These are phyloP conservation scores for Stevia rebaudiana DNA, from an alignment of 140 eudicot species.

Conservation along the genomic window DNA sequence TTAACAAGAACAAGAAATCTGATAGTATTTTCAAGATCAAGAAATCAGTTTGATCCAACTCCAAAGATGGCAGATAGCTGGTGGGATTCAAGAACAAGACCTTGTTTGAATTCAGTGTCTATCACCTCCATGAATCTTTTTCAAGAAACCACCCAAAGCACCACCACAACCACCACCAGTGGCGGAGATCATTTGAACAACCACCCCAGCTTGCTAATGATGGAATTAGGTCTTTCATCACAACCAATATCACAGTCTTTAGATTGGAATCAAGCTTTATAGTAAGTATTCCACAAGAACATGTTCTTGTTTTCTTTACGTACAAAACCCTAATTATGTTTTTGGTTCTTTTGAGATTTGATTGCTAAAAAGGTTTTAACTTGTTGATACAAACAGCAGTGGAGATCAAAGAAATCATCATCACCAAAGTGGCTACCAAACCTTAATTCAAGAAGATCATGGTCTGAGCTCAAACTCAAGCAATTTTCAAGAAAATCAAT, in stretches of 20 bases:
- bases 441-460: slow-evolving; percentile 56
- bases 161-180: slow-evolving; percentile 23
- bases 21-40: slow-evolving; percentile 19
- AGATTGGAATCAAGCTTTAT: slow-evolving; percentile 76
- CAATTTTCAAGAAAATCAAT: slow-evolving; percentile 40
- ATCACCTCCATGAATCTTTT: slow-evolving; percentile 35
- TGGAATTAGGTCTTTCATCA: slow-evolving; percentile 81
- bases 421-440: slow-evolving; percentile 48
- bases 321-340: slow-evolving; percentile 20
- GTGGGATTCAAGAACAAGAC: slow-evolving; percentile 65
- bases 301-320: slow-evolving; percentile 6
- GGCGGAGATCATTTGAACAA: slow-evolving; percentile 20
- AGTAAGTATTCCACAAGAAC: slow-evolving; percentile 39
- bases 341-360: background rate
- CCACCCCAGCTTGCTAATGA: slow-evolving; percentile 50
- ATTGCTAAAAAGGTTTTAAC: slow-evolving; percentile 6
- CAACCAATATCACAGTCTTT: slow-evolving; percentile 41
- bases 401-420: slow-evolving; percentile 52
- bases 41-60: slow-evolving; percentile 11
- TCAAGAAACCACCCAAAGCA: slow-evolving; percentile 33
- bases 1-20: slow-evolving; percentile 12
- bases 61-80: slow-evolving; percentile 65
- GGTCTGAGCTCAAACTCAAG: slow-evolving; percentile 43
- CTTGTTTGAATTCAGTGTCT: slow-evolving; percentile 48
- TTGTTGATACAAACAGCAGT: slow-evolving; percentile 25